phyloP scores from a whole-genome alignment of 139 green algal species.

The Tetradesmus obliquus region DNA sequence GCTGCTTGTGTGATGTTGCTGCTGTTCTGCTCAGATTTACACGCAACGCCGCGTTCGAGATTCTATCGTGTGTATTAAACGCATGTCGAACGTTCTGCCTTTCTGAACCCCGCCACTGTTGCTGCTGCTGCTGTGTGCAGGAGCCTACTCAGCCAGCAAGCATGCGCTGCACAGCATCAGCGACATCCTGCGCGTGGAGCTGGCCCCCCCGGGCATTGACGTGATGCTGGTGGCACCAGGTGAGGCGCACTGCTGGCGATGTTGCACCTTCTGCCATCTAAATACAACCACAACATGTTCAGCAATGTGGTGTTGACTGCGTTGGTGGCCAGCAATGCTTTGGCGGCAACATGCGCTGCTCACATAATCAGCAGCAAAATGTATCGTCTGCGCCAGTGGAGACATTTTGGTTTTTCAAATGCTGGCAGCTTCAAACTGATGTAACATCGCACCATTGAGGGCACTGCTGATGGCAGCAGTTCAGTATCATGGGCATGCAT shows the following conservation, averaged over 20 bases:
- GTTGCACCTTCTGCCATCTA: too few species aligned
- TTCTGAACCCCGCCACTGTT: neutral
- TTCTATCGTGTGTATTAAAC: too few species aligned
- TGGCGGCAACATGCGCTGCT: too few species aligned
- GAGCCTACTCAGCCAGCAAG: neutral
- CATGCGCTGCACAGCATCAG: neutral
- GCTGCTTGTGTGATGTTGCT: too few species aligned
- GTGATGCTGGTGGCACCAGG: neutral
- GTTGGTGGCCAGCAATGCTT: too few species aligned
- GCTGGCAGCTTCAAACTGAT: too few species aligned
- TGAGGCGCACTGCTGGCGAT: neutral
- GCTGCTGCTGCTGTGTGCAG: neutral
- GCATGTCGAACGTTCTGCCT: too few species aligned
- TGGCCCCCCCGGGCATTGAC: neutral
- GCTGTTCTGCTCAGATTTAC: neutral
- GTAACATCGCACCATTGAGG: neutral
- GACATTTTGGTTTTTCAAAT: too few species aligned
- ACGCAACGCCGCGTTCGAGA: too few species aligned
- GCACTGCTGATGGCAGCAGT: neutral
- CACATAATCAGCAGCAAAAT: too few species aligned
- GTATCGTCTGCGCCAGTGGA: too few species aligned
- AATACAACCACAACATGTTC: neutral
- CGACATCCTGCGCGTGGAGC: neutral
- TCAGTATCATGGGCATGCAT: neutral
- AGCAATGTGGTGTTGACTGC: too few species aligned